Conservation (phyloP, 768 basidiomycete genomes). For the Suillus decipiens region DNA sequence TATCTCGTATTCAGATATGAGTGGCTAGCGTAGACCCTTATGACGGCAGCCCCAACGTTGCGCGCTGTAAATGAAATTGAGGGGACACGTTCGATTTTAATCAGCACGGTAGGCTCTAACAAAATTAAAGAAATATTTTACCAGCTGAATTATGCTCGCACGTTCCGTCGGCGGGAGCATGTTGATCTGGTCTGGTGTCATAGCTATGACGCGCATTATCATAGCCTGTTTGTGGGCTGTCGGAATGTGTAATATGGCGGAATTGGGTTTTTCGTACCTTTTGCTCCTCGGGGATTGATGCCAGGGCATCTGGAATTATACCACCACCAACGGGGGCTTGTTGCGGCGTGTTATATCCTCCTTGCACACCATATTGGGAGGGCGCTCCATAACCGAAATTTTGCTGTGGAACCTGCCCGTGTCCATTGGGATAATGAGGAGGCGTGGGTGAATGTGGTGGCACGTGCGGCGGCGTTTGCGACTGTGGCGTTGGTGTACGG, state of each 20-base stretch:
- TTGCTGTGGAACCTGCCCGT: conserved; percentile 30
- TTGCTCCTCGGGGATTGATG: conserved; percentile 66
- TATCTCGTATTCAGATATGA: background rate
- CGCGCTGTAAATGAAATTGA: conserved; percentile 26
- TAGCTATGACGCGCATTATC: conserved; percentile 74
- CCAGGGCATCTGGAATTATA: conserved; percentile 52
- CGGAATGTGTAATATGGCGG: background rate
- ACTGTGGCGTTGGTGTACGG: conserved; percentile 38
- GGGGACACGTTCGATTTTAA: conserved; percentile 25
- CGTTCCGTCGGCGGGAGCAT: conserved; percentile 72
- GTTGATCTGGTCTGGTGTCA: conserved; percentile 86
- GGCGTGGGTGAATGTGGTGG: conserved; percentile 14
- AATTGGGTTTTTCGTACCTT: conserved; percentile 39
- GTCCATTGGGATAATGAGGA: conserved; percentile 26
- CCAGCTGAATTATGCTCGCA: conserved; percentile 79
- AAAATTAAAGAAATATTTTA: conserved; percentile 37
- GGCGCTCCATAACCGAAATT: conserved; percentile 15
- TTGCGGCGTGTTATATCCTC: conserved; percentile 24
- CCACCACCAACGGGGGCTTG: conserved; percentile 15
- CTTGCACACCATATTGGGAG: conserved; percentile 19
- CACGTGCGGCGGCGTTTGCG: conserved; percentile 28
- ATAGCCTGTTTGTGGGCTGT: conserved; percentile 47
- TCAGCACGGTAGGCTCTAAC: conserved; percentile 27
- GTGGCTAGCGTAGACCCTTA: conserved; percentile 16
- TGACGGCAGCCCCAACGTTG: conserved; percentile 32